Evolutionary conservation across 75 land plant genomes (phyloP), one percentile per base, ranked within the genome.

Genomic region (Chamaecyparis obtusa): DNA sequence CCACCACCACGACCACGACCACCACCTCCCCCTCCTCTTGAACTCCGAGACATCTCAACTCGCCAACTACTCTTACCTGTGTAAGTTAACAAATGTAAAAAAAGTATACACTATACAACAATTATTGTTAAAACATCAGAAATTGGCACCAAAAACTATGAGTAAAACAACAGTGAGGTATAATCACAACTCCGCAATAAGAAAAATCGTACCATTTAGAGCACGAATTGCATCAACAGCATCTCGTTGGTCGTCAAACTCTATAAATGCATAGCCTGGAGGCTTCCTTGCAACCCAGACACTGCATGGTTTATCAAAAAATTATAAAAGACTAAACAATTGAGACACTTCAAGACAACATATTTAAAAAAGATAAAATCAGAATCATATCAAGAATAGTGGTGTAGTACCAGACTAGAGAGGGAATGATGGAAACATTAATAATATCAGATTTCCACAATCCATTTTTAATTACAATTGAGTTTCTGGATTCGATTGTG

Each of bases 21-120:
- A 74, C 96, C 93, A 48, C 92, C 89, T 2, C 96, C 92, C 48
- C 96, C 91, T 90, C 80, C 90, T 71, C 77, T 90, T 15, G 95
- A 92, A 83, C 95, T 97, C 51, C 94, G 99, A 37, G 99, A 98
- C 48, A 98, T 89, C 79, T 98, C 99, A 49, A 97, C 99, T 78
- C 99, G 90, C 99, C 99, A 98, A 24, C 99, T 96, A 94, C 95
- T 95, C 89, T 95, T 98, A 16, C 99, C 99, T 98, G 86, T 44
- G 49, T 6, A 67, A 67, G 27, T 67, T 24, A 67, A 67, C 30
- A 67, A 67, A 67, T 67, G 9, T 67, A 0, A 44, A 3, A 44
- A 44, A n/a, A 67, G 7, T 27, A 2, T 67, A 21, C 9, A 67
- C 0, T 27, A 2, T 67, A 21, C 9, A 67, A 15, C 24, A 67